A percentile compares a stretch with the other conserved stretches of the same genome.
Conservation (phyloP, 2,329 filamentous ascomycete species). For the Botrytis paeoniae region DNA sequence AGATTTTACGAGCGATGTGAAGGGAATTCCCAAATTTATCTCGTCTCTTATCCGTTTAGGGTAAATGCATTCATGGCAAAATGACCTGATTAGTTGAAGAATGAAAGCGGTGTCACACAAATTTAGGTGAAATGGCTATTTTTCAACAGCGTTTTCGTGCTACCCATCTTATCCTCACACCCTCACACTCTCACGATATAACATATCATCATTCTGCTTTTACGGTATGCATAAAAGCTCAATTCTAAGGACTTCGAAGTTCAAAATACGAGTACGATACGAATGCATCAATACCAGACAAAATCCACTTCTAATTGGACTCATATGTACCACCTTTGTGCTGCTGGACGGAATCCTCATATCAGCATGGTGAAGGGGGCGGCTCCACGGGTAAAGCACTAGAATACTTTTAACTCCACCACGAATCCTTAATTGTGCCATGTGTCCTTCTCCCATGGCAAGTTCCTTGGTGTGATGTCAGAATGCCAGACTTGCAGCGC, state of each 20-base stretch:
- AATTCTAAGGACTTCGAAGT: too few species aligned
- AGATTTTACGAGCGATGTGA: background rate
- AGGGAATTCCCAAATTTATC: background rate
- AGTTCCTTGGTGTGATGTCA: background rate
- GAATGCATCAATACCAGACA: background rate
- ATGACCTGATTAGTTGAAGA: background rate
- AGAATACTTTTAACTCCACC: background rate
- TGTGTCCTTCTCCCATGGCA: slow-evolving; percentile 3
- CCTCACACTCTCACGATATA: background rate
- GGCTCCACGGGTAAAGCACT: background rate
- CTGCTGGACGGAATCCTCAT: background rate
- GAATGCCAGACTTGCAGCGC: background rate
- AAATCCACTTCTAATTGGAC: background rate
- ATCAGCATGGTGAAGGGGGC: background rate
- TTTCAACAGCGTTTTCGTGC: background rate
- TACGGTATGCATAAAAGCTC: background rate
- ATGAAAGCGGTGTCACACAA: background rate
- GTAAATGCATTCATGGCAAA: background rate
- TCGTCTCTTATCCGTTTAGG: background rate
- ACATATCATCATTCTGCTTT: background rate
- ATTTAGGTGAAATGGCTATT: background rate
- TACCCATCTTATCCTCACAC: background rate
- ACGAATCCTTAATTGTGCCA: background rate
- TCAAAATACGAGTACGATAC: background rate
- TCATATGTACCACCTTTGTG: background rate